Evolutionary conservation across 345 rosid species (phyloP).

Genomic region (Mangifera indica): DNA sequence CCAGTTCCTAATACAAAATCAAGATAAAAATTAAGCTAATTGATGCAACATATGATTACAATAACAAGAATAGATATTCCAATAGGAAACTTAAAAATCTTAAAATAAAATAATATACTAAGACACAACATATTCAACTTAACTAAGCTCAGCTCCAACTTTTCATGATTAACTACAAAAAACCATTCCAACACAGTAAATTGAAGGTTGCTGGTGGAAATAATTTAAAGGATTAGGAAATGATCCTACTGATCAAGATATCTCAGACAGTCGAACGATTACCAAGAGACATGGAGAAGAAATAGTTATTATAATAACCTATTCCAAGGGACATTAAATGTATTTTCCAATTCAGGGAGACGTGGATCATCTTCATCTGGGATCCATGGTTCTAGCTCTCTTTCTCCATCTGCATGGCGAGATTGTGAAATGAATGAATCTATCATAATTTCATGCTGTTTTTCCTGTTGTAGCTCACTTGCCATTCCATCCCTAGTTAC

Average conservation of each 20-base stretch:
- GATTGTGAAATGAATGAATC: slow-evolving; percentile 81
- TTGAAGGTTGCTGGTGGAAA: no score
- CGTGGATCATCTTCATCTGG: slow-evolving; percentile 72
- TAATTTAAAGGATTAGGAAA: not conserved
- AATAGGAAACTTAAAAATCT: not conserved
- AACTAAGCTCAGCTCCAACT: not conserved
- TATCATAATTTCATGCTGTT: slow-evolving; percentile 61
- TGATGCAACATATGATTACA: slow-evolving; percentile 3
- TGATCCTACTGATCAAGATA: not conserved
- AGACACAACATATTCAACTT: not conserved
- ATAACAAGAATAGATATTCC: not conserved
- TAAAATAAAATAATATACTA: not conserved
- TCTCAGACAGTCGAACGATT: not conserved
- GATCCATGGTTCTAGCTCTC: slow-evolving; percentile 82
- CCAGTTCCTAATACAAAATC: slow-evolving; percentile 56
- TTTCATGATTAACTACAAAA: not conserved
- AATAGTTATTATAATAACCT: slow-evolving; percentile 46
- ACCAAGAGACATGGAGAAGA: not conserved
- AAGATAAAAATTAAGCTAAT: not conserved
- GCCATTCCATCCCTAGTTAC: slow-evolving; percentile 58
- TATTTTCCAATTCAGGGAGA: slow-evolving; percentile 65
- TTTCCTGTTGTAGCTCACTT: slow-evolving; percentile 52
- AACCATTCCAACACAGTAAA: not conserved
- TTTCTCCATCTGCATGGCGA: slow-evolving; percentile 49
- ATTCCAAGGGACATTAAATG: slow-evolving; percentile 58